Evolutionary conservation across 495 filamentous ascomycete species (phyloP).

Genomic region (Parmelia sp.): DNA sequence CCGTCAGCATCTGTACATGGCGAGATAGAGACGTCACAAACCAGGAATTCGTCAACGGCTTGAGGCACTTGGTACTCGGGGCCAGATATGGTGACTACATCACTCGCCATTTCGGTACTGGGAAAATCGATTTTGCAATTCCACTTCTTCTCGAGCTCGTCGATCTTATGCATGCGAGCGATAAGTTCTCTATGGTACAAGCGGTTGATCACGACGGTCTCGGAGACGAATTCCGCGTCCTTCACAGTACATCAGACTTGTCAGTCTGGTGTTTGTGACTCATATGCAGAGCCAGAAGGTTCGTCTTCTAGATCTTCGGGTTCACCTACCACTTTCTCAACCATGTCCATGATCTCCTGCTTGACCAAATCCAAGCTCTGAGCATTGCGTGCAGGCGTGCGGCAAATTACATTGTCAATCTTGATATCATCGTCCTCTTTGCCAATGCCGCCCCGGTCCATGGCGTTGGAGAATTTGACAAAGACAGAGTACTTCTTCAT

Average conservation of each 20-base stretch:
- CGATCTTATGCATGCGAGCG: conserved; percentile 76
- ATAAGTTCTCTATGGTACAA: conserved; percentile 92
- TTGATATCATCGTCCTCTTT: conserved; percentile 97
- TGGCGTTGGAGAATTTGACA: conserved; percentile 98
- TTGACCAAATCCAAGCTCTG: conserved; percentile 95
- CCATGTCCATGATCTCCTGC: conserved; percentile 99
- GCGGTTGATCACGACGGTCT: conserved; percentile 87
- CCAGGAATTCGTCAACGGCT: conserved; percentile 89
- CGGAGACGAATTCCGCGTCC: conserved; percentile 93
- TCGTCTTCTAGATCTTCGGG: conserved; percentile 21
- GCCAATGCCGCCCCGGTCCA: conserved; percentile 92
- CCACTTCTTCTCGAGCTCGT: conserved; percentile 95
- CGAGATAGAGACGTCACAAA: conserved; percentile 35
- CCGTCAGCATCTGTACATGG: conserved; percentile 28
- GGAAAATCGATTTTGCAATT: conserved; percentile 98
- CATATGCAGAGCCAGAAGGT: conserved; percentile 10
- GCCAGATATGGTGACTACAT: conserved; percentile 89
- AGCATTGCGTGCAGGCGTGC: conserved; percentile 93
- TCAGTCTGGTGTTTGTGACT: conserved; percentile 24
- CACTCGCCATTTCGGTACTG: conserved; percentile 93
- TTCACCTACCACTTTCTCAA: conserved; percentile 75
- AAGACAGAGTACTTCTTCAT: conserved; percentile 99
- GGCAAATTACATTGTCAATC: conserved; percentile 98
- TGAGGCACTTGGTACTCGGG: conserved; percentile 96
- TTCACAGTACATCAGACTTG: conserved; percentile 30